These are phyloP conservation scores for Pneumocystis murina DNA, from an alignment of 1,139 yeast genomes.

Conservation along the genomic window DNA sequence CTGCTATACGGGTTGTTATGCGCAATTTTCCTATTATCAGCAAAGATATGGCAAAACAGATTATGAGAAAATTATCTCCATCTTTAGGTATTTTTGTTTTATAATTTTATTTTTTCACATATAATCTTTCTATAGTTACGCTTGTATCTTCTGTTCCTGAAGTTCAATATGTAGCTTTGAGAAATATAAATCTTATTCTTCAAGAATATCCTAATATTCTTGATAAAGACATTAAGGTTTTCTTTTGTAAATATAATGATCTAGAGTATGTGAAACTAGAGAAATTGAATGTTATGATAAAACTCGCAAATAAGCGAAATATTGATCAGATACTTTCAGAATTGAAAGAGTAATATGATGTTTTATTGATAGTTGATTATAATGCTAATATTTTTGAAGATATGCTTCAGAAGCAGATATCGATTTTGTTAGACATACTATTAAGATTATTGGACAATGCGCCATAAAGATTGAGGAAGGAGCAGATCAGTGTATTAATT, in stretches of 20 bases:
- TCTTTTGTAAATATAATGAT: constrained; percentile 86
- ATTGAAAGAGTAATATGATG: constrained; percentile 43
- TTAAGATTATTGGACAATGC: constrained; percentile 72
- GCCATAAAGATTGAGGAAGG: constrained; percentile 64
- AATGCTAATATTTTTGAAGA: constrained; percentile 17
- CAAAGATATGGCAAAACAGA: constrained; percentile 30
- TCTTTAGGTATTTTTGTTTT: constrained; percentile 30
- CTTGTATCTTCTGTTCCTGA: constrained; percentile 79
- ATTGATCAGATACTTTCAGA: constrained; percentile 62
- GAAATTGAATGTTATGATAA: constrained; percentile 76
- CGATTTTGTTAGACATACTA: constrained; percentile 70
- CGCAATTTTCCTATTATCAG: constrained; percentile 49
- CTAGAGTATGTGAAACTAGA: constrained; percentile 87
- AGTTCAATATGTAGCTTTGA: constrained; percentile 86
- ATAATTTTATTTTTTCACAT: not conserved
- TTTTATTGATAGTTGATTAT: not conserved
- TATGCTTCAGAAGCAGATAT: constrained; percentile 86
- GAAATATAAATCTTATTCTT: constrained; percentile 76
- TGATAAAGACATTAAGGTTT: constrained; percentile 70
- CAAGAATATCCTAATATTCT: constrained; percentile 77
- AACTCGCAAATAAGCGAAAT: constrained; percentile 62
- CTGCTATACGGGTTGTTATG: constrained; percentile 69
- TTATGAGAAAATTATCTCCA: constrained; percentile 66
- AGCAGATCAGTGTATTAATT: constrained; percentile 56
- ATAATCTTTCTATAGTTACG: constrained; percentile 40